A percentile compares a stretch with the other conserved stretches of the same genome.
Evolutionary conservation across 2,329 filamentous ascomycete species (phyloP).

Genomic region (Zasmidium cellare): DNA sequence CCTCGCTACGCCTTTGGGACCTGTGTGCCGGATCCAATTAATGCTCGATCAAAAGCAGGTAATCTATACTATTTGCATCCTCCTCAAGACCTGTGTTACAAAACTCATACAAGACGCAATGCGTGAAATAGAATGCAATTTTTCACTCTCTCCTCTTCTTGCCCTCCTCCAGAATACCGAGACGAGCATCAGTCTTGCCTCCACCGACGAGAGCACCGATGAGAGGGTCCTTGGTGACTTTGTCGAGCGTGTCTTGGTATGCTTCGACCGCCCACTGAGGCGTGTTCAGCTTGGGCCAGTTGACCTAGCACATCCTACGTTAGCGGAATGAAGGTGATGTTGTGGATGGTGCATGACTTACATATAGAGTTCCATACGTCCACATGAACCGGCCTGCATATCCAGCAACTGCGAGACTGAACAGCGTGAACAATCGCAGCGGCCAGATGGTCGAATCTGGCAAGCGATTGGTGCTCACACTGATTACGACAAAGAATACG

Average conservation of each 20-base stretch:
- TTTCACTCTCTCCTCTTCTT: constrained; percentile 92
- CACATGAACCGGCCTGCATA: constrained; percentile 78
- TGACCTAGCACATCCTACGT: constrained; percentile 63
- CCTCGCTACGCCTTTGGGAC: too few species aligned
- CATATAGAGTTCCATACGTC: constrained; percentile 87
- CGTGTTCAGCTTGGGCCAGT: constrained; percentile 96
- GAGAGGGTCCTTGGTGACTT: constrained; percentile 78
- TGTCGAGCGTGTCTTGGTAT: constrained; percentile 80
- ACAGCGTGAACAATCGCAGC: constrained; percentile 75
- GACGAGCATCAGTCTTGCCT: constrained; percentile 77
- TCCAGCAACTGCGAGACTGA: constrained; percentile 70
- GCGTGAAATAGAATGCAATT: not conserved
- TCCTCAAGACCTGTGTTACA: too few species aligned
- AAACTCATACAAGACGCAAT: not conserved
- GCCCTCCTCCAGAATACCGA: constrained; percentile 88
- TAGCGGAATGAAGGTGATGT: constrained; percentile 13
- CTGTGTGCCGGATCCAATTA: not conserved
- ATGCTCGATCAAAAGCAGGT: not conserved
- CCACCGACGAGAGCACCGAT: constrained; percentile 70
- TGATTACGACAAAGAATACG: constrained; percentile 77
- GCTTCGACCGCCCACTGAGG: constrained; percentile 83
- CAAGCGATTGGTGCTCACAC: constrained; percentile 68
- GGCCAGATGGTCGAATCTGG: constrained; percentile 78
- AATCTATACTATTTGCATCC: not conserved
- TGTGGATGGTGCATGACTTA: constrained; percentile 56